Conservation (phyloP, 495 filamentous ascomycete species). For the Aspergillus biplanus region DNA sequence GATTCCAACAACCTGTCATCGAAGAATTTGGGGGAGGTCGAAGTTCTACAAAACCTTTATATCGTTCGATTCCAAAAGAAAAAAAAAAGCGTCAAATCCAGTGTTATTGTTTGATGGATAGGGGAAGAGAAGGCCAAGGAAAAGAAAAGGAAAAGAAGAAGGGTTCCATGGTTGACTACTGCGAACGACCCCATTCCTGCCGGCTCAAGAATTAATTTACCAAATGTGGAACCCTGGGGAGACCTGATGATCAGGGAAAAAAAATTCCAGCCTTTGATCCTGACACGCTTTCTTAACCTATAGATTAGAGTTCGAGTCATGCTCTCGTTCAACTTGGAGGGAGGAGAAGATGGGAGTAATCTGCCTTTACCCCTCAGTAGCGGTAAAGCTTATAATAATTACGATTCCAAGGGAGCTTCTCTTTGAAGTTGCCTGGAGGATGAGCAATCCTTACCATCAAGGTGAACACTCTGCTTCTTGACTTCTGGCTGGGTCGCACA, state of each 20-base stretch:
- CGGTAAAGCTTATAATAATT: slow-evolving; percentile 18
- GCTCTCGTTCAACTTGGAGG: not conserved
- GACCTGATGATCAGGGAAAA: slow-evolving; percentile 9
- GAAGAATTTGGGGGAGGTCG: too few species aligned
- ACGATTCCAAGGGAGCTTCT: not conserved
- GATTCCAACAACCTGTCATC: too few species aligned
- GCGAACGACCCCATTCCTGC: not conserved
- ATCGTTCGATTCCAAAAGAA: too few species aligned
- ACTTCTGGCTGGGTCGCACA: not conserved
- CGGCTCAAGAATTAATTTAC: not conserved
- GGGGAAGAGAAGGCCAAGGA: not conserved
- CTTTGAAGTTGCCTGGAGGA: not conserved
- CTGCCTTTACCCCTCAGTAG: slow-evolving; percentile 10
- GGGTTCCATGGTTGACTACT: not conserved
- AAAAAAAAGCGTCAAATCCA: too few species aligned
- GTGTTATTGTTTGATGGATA: not conserved
- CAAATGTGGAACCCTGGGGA: slow-evolving; percentile 5
- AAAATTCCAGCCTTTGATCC: not conserved
- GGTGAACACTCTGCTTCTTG: not conserved
- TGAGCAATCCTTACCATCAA: not conserved
- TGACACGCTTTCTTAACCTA: not conserved
- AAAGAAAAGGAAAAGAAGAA: not conserved
- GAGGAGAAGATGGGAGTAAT: not conserved
- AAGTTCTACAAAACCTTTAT: too few species aligned
- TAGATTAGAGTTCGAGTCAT: slow-evolving; percentile 3